These are phyloP conservation scores for Fusarium newnesense DNA, from an alignment of 2,329 filamentous ascomycete genomes.

Conservation along the genomic window DNA sequence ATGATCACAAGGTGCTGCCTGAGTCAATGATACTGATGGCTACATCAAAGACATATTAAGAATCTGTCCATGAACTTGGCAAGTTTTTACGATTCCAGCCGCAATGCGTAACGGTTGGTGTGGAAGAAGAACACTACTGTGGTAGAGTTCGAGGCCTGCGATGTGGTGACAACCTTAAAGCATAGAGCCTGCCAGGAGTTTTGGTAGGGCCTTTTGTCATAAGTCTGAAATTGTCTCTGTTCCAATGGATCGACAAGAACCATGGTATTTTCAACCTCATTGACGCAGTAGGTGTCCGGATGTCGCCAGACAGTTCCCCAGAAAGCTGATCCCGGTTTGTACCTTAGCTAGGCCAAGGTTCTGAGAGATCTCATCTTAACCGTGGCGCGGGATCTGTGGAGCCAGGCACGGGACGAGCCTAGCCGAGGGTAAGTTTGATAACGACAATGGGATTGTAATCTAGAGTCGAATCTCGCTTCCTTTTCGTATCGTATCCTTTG, in stretches of 20 bases:
- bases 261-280: slow-evolving; percentile 11
- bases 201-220: slow-evolving; percentile 13
- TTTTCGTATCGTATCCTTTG: background rate
- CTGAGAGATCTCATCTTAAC: slow-evolving; percentile 35
- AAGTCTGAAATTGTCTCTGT: slow-evolving; percentile 15
- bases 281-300: slow-evolving; percentile 5
- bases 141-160: slow-evolving; percentile 31
- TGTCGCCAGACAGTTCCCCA: slow-evolving; percentile 3
- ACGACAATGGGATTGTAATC: background rate
- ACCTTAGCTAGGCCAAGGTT: slow-evolving; percentile 16
- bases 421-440: slow-evolving; percentile 21
- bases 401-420: slow-evolving; percentile 43
- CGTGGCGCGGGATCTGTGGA: slow-evolving; percentile 38
- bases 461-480: background rate
- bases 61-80: background rate
- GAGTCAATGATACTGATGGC: background rate
- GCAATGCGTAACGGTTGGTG: slow-evolving; percentile 3
- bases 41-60: background rate
- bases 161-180: slow-evolving; percentile 29
- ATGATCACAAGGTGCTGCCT: background rate
- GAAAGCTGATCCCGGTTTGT: slow-evolving; percentile 17
- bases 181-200: slow-evolving; percentile 6
- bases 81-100: background rate
- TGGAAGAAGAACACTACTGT: background rate
- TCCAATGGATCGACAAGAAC: slow-evolving; percentile 25